A percentile compares a stretch with the other conserved stretches of the same genome.
Evolutionary conservation across 139 green algal genomes (phyloP).

Genomic region (Chlamydomonas applanata): DNA sequence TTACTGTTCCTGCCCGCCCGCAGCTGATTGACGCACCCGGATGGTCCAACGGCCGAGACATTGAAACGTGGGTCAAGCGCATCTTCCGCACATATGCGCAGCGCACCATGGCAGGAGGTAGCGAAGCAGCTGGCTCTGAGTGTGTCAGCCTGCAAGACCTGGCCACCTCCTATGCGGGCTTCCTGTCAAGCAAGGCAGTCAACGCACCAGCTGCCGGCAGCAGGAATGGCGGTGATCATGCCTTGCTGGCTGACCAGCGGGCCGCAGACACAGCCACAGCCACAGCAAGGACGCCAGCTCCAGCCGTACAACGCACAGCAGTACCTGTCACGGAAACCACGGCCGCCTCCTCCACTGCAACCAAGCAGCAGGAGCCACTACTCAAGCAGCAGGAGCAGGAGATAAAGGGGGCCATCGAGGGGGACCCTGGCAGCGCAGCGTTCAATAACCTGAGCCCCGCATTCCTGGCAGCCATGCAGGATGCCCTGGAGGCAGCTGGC

Average conservation of each 20-base stretch:
- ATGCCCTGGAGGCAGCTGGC: slow-evolving; percentile 24
- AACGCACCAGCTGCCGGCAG: too few relatives aligned
- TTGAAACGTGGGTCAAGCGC: slow-evolving; percentile 34
- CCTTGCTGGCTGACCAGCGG: too few relatives aligned
- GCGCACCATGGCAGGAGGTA: not conserved
- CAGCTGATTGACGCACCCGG: slow-evolving; percentile 29
- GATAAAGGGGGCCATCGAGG: not conserved
- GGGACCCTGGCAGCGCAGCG: not conserved
- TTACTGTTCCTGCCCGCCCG: too few relatives aligned
- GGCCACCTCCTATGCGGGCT: not conserved
- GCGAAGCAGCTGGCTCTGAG: not conserved
- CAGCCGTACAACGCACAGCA: too few relatives aligned
- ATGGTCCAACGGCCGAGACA: slow-evolving; percentile 43
- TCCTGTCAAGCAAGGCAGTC: slow-evolving; percentile 19
- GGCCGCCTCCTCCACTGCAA: too few relatives aligned
- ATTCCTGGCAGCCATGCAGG: slow-evolving; percentile 39
- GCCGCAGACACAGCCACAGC: too few relatives aligned
- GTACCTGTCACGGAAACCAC: too few relatives aligned
- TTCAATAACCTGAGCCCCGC: slow-evolving; percentile 22
- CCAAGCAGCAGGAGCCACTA: not conserved
- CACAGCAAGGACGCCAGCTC: too few relatives aligned
- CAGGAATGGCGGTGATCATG: too few relatives aligned
- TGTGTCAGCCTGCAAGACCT: slow-evolving; percentile 9
- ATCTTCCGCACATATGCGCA: slow-evolving; percentile 23
- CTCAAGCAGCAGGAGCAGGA: not conserved